Percentiles rank a stretch among this genome's conserved stretches.
phyloP scores from a whole-genome alignment of 257 asterid species.

The Fraxinus anomala region DNA sequence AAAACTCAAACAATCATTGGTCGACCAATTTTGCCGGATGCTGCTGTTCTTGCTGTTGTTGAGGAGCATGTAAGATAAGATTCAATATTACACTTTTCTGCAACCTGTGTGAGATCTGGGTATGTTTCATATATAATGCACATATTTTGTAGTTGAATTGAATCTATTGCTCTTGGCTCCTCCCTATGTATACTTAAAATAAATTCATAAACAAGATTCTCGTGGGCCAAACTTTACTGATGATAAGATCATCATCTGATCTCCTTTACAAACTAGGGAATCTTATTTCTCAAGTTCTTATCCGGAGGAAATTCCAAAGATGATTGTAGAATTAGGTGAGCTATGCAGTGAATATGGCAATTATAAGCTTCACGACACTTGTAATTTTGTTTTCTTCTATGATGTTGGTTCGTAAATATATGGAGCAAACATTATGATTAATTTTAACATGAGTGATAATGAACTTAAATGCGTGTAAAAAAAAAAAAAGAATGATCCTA shows the following conservation, averaged over 20 bases:
- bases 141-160: slow-evolving; percentile 3
- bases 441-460: background rate
- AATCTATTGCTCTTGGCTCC: slow-evolving; percentile 11
- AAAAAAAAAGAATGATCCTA: background rate
- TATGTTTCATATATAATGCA: background rate
- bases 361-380: background rate
- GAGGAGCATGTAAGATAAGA: slow-evolving; percentile 89
- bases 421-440: background rate
- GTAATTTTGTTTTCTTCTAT: slow-evolving; percentile 2
- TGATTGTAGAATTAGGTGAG: slow-evolving; percentile 22
- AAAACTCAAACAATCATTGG: slow-evolving; percentile 76
- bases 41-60: slow-evolving; percentile 91
- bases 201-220: slow-evolving; percentile 4
- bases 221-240: background rate
- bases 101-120: slow-evolving; percentile 18
- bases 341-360: background rate
- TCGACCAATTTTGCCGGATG: slow-evolving; percentile 86
- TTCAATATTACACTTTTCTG: slow-evolving; percentile 10
- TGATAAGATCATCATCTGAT: background rate
- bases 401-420: background rate
- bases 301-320: background rate
- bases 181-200: slow-evolving; percentile 1
- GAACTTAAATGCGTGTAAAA: background rate
- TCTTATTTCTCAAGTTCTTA: background rate
- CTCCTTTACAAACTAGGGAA: slow-evolving; percentile 19